A percentile compares a stretch with the other conserved stretches of the same genome.
These are phyloP conservation scores for Choanephora cucurbitarum DNA, from an alignment of 371 early-diverging fungal genomes.

Conservation along the genomic window DNA sequence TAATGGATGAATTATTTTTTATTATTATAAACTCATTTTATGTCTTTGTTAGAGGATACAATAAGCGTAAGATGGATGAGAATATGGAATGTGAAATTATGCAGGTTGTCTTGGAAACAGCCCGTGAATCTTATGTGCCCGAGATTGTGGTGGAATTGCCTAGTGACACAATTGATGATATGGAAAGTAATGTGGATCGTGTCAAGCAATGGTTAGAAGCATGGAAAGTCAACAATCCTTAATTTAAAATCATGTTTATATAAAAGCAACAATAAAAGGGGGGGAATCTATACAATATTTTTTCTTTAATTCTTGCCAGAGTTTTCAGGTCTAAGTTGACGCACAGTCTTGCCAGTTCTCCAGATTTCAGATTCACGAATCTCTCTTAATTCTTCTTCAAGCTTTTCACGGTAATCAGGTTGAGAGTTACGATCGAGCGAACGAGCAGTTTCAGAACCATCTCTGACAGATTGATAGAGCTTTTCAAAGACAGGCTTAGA, in stretches of 20 bases:
- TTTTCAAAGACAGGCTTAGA: conserved; percentile 94
- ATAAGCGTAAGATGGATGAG: conserved; percentile 88
- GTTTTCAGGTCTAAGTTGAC: conserved; percentile 85
- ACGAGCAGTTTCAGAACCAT: conserved; percentile 90
- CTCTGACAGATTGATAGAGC: conserved; percentile 85
- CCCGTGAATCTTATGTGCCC: conserved; percentile 78
- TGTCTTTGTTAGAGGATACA: conserved; percentile 87
- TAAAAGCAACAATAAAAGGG: no score
- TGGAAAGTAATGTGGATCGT: conserved; percentile 85
- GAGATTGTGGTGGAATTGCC: conserved; percentile 82
- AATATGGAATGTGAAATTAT: conserved; percentile 99
- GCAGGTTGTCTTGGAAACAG: conserved; percentile 94
- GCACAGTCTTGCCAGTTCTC: conserved; percentile 88
- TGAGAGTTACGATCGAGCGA: conserved; percentile 88
- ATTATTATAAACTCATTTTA: no score
- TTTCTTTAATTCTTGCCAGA: conserved; percentile 38
- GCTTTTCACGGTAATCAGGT: conserved; percentile 88
- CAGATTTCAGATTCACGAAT: conserved; percentile 69
- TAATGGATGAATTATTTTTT: no score
- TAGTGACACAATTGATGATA: conserved; percentile 83
- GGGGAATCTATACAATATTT: no score
- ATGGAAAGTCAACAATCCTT: conserved; percentile 42
- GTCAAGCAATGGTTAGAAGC: conserved; percentile 73
- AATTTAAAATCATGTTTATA: no score
- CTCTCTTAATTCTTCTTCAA: conserved; percentile 89